phyloP scores from a whole-genome alignment of 2,329 filamentous ascomycete genomes.

The Knoxdaviesia proteae region DNA sequence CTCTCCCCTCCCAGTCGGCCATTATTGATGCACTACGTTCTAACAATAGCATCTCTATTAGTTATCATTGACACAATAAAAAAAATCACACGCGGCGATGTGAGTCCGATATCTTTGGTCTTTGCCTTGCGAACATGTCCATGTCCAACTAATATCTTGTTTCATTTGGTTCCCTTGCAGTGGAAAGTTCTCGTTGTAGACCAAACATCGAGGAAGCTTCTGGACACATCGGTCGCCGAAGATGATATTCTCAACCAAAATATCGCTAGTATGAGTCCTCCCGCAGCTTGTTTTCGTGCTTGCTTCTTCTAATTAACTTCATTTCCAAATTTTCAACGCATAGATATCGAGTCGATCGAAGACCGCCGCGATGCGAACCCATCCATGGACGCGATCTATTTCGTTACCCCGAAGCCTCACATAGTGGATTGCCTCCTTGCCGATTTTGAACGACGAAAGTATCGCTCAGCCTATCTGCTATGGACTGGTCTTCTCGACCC shows the following conservation, averaged over 20 bases:
- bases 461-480: conserved; percentile 58
- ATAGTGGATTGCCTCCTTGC: conserved; percentile 87
- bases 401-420: conserved; percentile 68
- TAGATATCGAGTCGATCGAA: conserved; percentile 91
- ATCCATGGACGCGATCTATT: conserved; percentile 86
- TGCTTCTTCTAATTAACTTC: conserved; percentile 5
- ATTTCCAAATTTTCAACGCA: not conserved
- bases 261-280: conserved; percentile 55
- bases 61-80: conserved; percentile 58
- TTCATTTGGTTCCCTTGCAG: conserved; percentile 22
- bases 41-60: not conserved
- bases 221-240: conserved; percentile 81
- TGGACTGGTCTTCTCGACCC: conserved; percentile 66
- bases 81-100: conserved; percentile 61
- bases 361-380: conserved; percentile 62
- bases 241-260: conserved; percentile 96
- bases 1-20: too few species aligned
- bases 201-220: conserved; percentile 58
- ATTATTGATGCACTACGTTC: too few species aligned
- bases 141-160: not conserved
- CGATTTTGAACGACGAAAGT: conserved; percentile 71
- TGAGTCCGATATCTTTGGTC: conserved; percentile 19
- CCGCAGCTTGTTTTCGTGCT: not conserved
- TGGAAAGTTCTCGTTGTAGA: conserved; percentile 96
- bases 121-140: conserved; percentile 1